Evolutionary conservation across 768 basidiomycete species (phyloP), one percentile per base, ranked within the genome.

Genomic region (Tylopilus rubrobrunneus): DNA sequence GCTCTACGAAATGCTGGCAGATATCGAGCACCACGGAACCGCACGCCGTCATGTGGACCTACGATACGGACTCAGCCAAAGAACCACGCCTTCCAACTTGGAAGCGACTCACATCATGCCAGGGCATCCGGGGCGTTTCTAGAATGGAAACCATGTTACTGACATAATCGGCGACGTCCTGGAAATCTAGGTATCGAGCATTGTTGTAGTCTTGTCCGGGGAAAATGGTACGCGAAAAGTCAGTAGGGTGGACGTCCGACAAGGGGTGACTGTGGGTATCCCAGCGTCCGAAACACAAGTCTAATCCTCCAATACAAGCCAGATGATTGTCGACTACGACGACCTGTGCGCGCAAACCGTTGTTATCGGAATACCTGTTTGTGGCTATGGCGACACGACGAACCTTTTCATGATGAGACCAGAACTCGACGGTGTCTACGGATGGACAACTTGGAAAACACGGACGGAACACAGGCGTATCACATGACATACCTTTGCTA

Each of bases 281-380:
- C 95, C 96, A 99, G 19, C 97, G 87, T 11, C 97, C 97, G 61
- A 94, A 97, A 74, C 93, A 98, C 17, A 97, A 77, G 68, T 99
- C 97, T 27, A 99, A 82, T 11, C 97, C 97, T 23, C 97, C 97
- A 50, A 97, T 85, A 60, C 87, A 89, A 3, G 90, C 92, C 48
- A 75, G 78, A 62, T 88, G 84, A 63, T 93, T 91, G 67, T 97
- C 94, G 7, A 96, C 85, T 25, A 92, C 81, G 21, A 94, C 89
- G 43, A 92, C 82, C 74, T 74, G 48, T 31, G 15, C 25, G 31
- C 41, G 31, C 15, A 29, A 45, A 34, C 21, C 52, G 21, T n/a
- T 5, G 36, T 39, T 21, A 21, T 58, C 28, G 51, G 48, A 14
- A 14, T 7, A n/a, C 33, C 27, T 39, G 40, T 28, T 10, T 19